These are phyloP conservation scores for Linaria vulgaris DNA, from an alignment of 257 asterid species.

Conservation along the genomic window DNA sequence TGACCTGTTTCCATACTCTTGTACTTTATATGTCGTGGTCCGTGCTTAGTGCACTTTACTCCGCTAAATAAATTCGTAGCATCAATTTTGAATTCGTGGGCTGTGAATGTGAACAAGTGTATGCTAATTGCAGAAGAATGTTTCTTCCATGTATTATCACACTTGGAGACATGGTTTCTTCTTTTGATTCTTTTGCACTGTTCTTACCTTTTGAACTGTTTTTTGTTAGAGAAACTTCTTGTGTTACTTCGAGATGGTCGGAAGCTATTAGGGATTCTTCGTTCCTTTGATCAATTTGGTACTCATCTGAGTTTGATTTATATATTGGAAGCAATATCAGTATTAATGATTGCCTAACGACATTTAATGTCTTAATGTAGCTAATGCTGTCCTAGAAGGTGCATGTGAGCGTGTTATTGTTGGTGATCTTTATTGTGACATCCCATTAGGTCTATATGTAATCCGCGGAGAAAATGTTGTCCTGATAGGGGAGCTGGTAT, in stretches of 20 bases:
- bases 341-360: constrained; percentile 23
- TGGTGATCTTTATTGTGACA: neutral
- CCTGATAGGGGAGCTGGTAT: constrained; percentile 96
- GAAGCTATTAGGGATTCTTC: constrained; percentile 67
- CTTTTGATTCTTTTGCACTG: neutral
- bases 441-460: neutral
- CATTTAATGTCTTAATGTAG: constrained; percentile 37
- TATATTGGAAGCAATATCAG: neutral
- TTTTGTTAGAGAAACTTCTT: constrained; percentile 60
- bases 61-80: too few species aligned
- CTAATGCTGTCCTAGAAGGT: constrained; percentile 92
- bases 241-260: constrained; percentile 78
- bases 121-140: too few species aligned
- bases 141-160: too few species aligned
- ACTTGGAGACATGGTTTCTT: neutral
- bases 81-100: too few species aligned
- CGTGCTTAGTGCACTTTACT: too few species aligned
- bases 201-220: neutral
- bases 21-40: too few species aligned
- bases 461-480: constrained; percentile 78
- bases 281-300: constrained; percentile 89
- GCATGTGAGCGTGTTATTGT: constrained; percentile 4
- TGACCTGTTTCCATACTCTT: too few species aligned
- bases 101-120: too few species aligned
- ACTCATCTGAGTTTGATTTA: constrained; percentile 27